Base-by-base conservation (phyloP, 2,329 filamentous ascomycete species). In the Cladophialophora exuberans region DNA sequence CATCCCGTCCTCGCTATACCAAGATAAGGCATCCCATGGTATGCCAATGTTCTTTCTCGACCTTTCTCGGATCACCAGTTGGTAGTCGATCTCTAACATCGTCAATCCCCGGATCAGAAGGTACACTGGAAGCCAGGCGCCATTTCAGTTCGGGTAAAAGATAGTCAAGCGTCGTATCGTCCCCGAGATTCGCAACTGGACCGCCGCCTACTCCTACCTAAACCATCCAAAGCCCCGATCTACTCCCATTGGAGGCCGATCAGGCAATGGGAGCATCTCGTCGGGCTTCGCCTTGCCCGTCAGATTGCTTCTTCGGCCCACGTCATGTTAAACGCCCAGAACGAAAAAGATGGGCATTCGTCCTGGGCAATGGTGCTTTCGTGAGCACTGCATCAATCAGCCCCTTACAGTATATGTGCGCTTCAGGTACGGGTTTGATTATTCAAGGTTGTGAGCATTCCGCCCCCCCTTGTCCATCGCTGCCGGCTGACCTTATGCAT, bases 191-290 rank as follows among this genome's bases (percentile, higher is more conserved):
- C 23, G 13, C 33, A 39, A 28, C 2, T 10, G 15, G 25, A n/a
- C n/a, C 6, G 15, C 20, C 46, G 46, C 46, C 15, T 49, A 22
- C 22, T 41, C 46, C 35, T 49, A 26, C 46, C 46, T 18, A 28
- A 39, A 49, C 20, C 46, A 25, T 26, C n/a, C 33, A 49, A 9
- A 38, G 17, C 31, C 31, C 33, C 46, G 23, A 18, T 38, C 3
- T 15, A 17, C 7, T 38, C 46, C 28, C 20, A 26, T 47, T 47
- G 44, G 20, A 23, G n/a, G n/a, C 7, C 33, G 13, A 23, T 17
- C 17, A 46, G 43, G 43, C 20, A 17, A 20, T 38, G 31, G 20
- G 13, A 28, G 9, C 15, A 39, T n/a, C 10, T 18, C 7, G 15
- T 39, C 46, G 46, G 46, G 23, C 31, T 49, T 49, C 46, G 33